Evolutionary conservation across 257 asterid species (phyloP).

Genomic region (Gardenia jasminoides): DNA sequence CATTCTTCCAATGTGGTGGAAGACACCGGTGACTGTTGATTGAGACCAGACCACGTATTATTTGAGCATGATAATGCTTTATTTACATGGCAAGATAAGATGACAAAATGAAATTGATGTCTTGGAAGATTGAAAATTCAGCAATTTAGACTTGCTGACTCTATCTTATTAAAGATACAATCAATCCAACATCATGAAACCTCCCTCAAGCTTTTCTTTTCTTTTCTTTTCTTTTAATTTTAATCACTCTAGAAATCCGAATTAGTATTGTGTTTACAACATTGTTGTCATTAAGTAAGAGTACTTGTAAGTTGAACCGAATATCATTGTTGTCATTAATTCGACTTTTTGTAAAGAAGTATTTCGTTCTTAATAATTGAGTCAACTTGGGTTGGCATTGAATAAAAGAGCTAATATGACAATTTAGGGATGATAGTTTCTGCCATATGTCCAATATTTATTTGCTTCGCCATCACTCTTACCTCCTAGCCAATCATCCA

Average conservation of each 20-base stretch:
- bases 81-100: slow-evolving; percentile 1
- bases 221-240: background rate
- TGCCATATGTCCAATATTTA: background rate
- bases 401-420: background rate
- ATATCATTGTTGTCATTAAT: too few relatives aligned
- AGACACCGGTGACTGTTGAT: slow-evolving; percentile 7
- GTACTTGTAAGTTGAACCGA: background rate
- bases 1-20: slow-evolving; percentile 13
- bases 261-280: background rate
- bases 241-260: background rate
- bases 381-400: too few relatives aligned
- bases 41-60: slow-evolving; percentile 17
- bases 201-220: background rate
- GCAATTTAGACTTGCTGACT: background rate
- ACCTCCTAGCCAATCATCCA: too few relatives aligned
- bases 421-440: background rate
- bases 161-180: slow-evolving; percentile 6
- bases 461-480: slow-evolving; percentile 9
- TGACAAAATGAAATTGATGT: slow-evolving; percentile 2
- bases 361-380: too few relatives aligned
- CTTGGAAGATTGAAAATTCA: background rate
- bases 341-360: too few relatives aligned
- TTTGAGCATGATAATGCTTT: slow-evolving; percentile 16
- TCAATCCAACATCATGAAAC: slow-evolving; percentile 13
- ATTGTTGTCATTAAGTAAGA: background rate